These are phyloP conservation scores for Lipomyces orientalis DNA, from an alignment of 805 yeast species.

Conservation along the genomic window DNA sequence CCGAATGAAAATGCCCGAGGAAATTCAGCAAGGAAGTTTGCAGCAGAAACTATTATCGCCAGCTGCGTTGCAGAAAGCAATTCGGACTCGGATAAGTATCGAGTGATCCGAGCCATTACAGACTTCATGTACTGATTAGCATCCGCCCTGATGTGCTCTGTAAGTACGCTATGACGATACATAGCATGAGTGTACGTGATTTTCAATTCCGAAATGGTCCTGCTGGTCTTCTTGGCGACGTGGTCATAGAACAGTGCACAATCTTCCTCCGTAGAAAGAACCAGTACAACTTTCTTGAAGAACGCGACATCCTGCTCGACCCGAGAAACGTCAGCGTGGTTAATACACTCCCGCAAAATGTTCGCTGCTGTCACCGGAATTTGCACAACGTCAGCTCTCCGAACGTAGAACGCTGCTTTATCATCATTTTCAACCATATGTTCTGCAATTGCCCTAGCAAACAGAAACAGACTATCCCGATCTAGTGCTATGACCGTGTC, in stretches of 20 bases:
- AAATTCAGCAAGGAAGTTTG: conserved; percentile 12
- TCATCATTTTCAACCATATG: not conserved
- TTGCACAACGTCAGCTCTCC: not conserved
- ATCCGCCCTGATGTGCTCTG: not conserved
- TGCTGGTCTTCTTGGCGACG: not conserved
- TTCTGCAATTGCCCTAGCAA: not conserved
- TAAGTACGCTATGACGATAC: not conserved
- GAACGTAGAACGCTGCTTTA: not conserved
- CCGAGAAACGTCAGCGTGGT: not conserved
- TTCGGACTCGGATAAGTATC: conserved; percentile 20
- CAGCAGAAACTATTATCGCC: not conserved
- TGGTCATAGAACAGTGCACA: not conserved
- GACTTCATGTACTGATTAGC: conserved; percentile 6
- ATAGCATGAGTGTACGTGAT: not conserved
- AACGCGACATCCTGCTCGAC: conserved; percentile 7
- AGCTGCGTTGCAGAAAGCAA: conserved; percentile 5
- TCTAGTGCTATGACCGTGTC: not conserved
- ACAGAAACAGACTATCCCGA: not conserved
- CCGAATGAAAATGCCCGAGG: conserved; percentile 9
- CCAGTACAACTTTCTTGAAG: conserved; percentile 37
- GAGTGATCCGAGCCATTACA: conserved; percentile 12
- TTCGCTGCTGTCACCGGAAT: not conserved
- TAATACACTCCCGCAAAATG: not conserved
- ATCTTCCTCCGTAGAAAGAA: conserved; percentile 14
- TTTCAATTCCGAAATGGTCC: not conserved